Base-by-base conservation (phyloP, 768 basidiomycete genomes). In the Tephrocybe rancida region DNA sequence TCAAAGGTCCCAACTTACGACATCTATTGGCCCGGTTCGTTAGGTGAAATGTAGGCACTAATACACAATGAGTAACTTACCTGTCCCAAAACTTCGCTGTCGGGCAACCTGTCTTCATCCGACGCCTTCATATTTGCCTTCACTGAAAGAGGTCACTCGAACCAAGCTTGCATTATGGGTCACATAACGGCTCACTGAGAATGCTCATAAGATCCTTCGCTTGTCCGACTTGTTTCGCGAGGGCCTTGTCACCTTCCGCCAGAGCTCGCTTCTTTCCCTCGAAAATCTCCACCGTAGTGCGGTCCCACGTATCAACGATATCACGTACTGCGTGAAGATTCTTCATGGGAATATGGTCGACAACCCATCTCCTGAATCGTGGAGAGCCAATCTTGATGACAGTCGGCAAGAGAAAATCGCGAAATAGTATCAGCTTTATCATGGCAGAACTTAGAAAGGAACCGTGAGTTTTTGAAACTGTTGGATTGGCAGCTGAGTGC, bases 141-240 rank as follows among this genome's bases (percentile, higher is more conserved):
- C 48, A 55, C 54, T 55, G 14, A 4, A 37, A 2, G 22, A 18
- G 19, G 18, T 14, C 22, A 26, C 19, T 1, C 30, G 35, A 41
- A 35, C 16, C 10, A 35, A 3, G 22, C 8, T 8, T 3, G 19
- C 4, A 21, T 5, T 3, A 5, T 10, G 10, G 11, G 19, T 19
- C 11, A 3, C 8, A 34, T 5, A 39, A 41, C 13, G 16, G 37
- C 54, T 14, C 27, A 48, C 54, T 55, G 7, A 55, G 22, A 10
- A 55, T 55, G 27, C 54, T 55, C 24, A 55, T 48, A 6, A 55
- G 26, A 37, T 55, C 54, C 42, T 49, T 55, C 21, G 44, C 47
- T 26, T 55, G 38, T 5, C 41, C 54, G 21, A 55, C 34, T 29
- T 55, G 54, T 13, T 32, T 49, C n/a, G 37, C 44, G 27, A 39